A percentile compares a stretch with the other conserved stretches of the same genome.
phyloP scores from a whole-genome alignment of 2,329 filamentous ascomycete genomes.

The Talaromyces islandicus region DNA sequence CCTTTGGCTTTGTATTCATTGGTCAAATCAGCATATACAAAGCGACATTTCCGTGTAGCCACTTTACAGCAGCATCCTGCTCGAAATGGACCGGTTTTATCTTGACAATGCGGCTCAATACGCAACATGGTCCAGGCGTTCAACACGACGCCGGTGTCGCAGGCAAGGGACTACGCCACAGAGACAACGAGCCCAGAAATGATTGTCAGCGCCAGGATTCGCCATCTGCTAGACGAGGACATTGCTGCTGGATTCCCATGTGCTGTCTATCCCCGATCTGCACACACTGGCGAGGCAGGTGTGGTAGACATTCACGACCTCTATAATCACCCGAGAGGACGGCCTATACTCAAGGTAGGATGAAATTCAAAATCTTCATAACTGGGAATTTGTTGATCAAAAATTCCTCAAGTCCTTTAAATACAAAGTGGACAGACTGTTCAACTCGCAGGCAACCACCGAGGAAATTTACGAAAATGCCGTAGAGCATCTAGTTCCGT shows the following conservation, averaged over 20 bases:
- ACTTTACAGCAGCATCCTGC: not conserved
- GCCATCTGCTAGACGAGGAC: not conserved
- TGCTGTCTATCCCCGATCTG: not conserved
- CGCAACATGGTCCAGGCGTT: not conserved
- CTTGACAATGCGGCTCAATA: not conserved
- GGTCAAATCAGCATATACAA: not conserved
- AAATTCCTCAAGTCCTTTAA: not conserved
- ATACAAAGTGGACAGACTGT: constrained; percentile 30
- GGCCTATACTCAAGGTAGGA: not conserved
- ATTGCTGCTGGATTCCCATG: not conserved
- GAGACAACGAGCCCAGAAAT: not conserved
- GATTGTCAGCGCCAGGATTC: not conserved
- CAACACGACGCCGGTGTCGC: not conserved
- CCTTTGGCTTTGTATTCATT: not conserved
- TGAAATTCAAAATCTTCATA: not conserved
- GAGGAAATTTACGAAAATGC: constrained; percentile 38
- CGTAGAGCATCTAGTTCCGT: constrained; percentile 39
- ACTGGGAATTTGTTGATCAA: not conserved
- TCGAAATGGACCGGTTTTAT: not conserved
- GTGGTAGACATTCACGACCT: not conserved
- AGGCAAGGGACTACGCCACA: not conserved
- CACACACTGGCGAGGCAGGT: not conserved
- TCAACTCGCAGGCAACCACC: constrained; percentile 29
- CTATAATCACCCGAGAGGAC: not conserved
- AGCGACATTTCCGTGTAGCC: not conserved